A percentile compares a stretch with the other conserved stretches of the same genome.
phyloP scores from a whole-genome alignment of 2,329 filamentous ascomycete genomes.

The Trichothecium roseum region DNA sequence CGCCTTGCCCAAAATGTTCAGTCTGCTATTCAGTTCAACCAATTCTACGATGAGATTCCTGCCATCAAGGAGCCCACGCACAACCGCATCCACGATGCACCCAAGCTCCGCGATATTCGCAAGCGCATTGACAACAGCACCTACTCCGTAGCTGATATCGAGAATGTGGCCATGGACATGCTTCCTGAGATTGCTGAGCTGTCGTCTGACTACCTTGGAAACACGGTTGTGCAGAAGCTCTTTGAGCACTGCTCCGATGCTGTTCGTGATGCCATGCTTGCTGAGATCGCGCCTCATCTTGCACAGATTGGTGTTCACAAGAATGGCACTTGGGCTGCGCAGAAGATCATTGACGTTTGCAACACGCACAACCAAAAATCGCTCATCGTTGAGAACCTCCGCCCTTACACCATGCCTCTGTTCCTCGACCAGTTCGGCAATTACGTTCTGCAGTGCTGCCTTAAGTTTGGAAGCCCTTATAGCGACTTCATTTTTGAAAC shows the following conservation, averaged over 20 bases:
- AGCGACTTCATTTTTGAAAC: constrained; percentile 98
- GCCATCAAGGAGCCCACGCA: constrained; percentile 79
- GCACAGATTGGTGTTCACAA: constrained; percentile 98
- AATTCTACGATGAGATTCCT: constrained; percentile 77
- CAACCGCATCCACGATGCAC: constrained; percentile 83
- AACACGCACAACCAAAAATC: constrained; percentile 75
- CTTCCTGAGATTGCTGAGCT: constrained; percentile 92
- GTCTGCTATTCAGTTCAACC: constrained; percentile 62
- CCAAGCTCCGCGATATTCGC: constrained; percentile 86
- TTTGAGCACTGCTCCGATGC: constrained; percentile 93
- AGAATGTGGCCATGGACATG: constrained; percentile 88
- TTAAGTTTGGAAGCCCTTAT: constrained; percentile 80
- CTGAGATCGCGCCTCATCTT: constrained; percentile 79
- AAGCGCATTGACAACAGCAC: constrained; percentile 97
- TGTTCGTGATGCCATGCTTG: constrained; percentile 84
- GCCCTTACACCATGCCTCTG: constrained; percentile 77
- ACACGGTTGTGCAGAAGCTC: constrained; percentile 98
- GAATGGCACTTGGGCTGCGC: constrained; percentile 97
- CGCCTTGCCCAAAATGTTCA: constrained; percentile 67
- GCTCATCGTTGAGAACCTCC: constrained; percentile 74
- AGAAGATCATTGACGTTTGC: constrained; percentile 97
- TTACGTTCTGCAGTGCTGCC: constrained; percentile 92
- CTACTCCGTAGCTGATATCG: constrained; percentile 76
- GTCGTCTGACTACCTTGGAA: constrained; percentile 90
- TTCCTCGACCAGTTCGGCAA: constrained; percentile 98